Conservation (phyloP, 2,329 filamentous ascomycete species). For the Botryosphaeria dothidea region DNA sequence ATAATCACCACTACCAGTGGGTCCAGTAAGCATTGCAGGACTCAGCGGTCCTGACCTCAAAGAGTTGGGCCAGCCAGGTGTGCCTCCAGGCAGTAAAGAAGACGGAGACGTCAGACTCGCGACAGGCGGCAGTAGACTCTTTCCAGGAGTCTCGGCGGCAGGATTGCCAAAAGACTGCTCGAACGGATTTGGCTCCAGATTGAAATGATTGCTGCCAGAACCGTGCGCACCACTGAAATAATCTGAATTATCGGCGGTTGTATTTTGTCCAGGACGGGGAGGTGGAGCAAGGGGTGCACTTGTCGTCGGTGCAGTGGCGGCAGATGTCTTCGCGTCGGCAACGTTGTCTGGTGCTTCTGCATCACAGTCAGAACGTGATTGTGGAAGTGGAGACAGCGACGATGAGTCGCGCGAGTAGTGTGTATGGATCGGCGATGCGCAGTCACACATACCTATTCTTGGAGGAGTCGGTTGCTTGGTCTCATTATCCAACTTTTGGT, state of each 20-base stretch:
- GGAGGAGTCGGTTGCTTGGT: conserved; percentile 17
- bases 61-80: conserved; percentile 76
- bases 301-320: conserved; percentile 39
- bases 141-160: conserved; percentile 75
- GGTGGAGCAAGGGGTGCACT: conserved; percentile 54
- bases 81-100: conserved; percentile 72
- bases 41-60: conserved; percentile 90
- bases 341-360: conserved; percentile 18
- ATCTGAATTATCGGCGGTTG: conserved; percentile 32
- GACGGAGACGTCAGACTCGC: conserved; percentile 83
- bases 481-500: conserved; percentile 14
- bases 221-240: conserved; percentile 52
- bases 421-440: conserved; percentile 30
- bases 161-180: conserved; percentile 83
- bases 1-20: conserved; percentile 71
- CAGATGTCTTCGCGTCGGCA: conserved; percentile 29
- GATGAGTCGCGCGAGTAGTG: neutral
- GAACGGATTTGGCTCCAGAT: conserved; percentile 91
- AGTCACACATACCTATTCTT: conserved; percentile 21
- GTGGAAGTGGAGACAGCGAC: neutral
- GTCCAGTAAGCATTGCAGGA: conserved; percentile 94
- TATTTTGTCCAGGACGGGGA: conserved; percentile 45
- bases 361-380: neutral
- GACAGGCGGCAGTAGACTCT: conserved; percentile 81
- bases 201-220: conserved; percentile 50